Evolutionary conservation across 352 stramenopile genomes (phyloP).

Genomic region (Globisporangium irregulare): DNA sequence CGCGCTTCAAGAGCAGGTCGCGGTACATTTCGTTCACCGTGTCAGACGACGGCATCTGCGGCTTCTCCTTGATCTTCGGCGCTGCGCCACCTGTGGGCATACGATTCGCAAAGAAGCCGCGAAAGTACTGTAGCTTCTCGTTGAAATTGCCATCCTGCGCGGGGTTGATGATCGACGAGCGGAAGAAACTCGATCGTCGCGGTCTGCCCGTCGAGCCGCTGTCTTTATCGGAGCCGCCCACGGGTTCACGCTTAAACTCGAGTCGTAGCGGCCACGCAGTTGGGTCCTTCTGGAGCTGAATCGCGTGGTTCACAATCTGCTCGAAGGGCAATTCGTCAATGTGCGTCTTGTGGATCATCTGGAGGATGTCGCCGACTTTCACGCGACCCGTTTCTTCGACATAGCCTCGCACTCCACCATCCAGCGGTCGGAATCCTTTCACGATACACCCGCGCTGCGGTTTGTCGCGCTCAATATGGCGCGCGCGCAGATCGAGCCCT

Average conservation of each 20-base stretch:
- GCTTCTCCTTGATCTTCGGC: slow-evolving; percentile 69
- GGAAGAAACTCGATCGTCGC: slow-evolving; percentile 74
- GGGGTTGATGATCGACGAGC: slow-evolving; percentile 60
- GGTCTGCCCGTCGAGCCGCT: slow-evolving; percentile 29
- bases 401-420: slow-evolving; percentile 48
- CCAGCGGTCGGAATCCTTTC: slow-evolving; percentile 70
- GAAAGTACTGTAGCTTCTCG: slow-evolving; percentile 85
- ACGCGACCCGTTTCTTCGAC: slow-evolving; percentile 76
- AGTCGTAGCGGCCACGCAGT: slow-evolving; percentile 67
- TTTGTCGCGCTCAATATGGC: slow-evolving; percentile 72
- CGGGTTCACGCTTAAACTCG: slow-evolving; percentile 69
- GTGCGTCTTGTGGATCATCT: slow-evolving; percentile 72
- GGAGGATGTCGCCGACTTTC: slow-evolving; percentile 72
- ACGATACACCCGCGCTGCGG: slow-evolving; percentile 73
- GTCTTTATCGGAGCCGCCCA: slow-evolving; percentile 19
- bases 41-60: slow-evolving; percentile 49
- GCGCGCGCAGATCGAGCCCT: slow-evolving; percentile 65
- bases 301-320: slow-evolving; percentile 75
- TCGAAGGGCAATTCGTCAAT: slow-evolving; percentile 86
- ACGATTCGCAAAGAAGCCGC: slow-evolving; percentile 79
- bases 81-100: slow-evolving; percentile 70
- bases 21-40: slow-evolving; percentile 88
- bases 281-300: slow-evolving; percentile 67
- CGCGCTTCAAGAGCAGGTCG: slow-evolving; percentile 72
- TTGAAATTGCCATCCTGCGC: slow-evolving; percentile 80